Percentiles rank a stretch among this genome's conserved stretches.
These are phyloP conservation scores for Cyathus striatus DNA, from an alignment of 768 basidiomycete genomes.

Conservation along the genomic window DNA sequence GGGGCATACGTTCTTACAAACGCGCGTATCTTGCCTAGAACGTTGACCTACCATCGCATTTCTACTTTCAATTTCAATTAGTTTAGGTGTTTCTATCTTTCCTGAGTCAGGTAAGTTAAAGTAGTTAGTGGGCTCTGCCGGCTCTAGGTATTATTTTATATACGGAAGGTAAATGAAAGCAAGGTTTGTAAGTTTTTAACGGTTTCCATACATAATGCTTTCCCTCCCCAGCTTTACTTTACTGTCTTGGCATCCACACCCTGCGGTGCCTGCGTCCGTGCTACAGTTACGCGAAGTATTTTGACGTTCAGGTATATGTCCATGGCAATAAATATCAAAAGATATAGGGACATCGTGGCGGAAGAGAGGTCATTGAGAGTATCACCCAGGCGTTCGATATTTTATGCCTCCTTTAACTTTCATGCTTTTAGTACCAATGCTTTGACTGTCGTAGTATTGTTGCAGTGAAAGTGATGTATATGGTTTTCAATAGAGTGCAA, in stretches of 20 bases:
- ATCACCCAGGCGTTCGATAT: no score
- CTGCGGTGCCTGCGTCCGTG: not conserved
- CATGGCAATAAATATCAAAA: no score
- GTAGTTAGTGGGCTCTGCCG: no score
- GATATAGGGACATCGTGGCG: constrained; percentile 74
- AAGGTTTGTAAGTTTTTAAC: not conserved
- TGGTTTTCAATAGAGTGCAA: no score
- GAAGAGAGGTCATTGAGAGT: constrained; percentile 69
- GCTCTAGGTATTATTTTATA: no score
- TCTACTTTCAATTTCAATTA: no score
- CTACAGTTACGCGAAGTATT: constrained; percentile 27
- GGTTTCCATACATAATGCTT: not conserved
- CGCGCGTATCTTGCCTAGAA: no score
- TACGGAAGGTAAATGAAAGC: not conserved
- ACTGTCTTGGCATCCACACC: not conserved
- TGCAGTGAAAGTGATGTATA: constrained; percentile 56
- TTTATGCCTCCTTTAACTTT: no score
- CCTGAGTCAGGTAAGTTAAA: no score
- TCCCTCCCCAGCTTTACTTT: not conserved
- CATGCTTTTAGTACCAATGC: constrained; percentile 69
- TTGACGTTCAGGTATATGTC: constrained; percentile 47
- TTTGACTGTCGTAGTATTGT: constrained; percentile 79
- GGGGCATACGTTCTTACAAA: no score
- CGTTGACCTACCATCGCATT: no score
- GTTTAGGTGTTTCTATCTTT: no score